Evolutionary conservation across 2,329 filamentous ascomycete species (phyloP).

Genomic region (Colletotrichum tropicale): DNA sequence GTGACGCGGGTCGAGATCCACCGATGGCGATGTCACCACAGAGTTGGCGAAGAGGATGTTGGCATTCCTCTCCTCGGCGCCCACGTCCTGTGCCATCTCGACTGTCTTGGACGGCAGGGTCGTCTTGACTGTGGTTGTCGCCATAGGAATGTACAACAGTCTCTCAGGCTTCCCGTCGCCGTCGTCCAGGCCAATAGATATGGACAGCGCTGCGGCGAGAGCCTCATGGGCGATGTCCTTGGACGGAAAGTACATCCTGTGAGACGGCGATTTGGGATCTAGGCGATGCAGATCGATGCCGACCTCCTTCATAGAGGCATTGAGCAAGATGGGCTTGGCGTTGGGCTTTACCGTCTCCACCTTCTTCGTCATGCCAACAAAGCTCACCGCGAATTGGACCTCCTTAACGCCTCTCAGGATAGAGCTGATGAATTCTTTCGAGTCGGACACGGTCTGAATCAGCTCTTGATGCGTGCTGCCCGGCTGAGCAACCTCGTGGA

Average conservation of each 20-base stretch:
- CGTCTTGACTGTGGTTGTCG: conserved; percentile 91
- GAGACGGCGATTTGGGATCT: conserved; percentile 89
- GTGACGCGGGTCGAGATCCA: conserved; percentile 92
- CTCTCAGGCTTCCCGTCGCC: conserved; percentile 85
- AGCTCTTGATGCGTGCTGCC: conserved; percentile 71
- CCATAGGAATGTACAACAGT: conserved; percentile 94
- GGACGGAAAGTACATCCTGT: conserved; percentile 97
- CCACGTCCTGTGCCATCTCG: conserved; percentile 74
- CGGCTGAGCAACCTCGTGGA: conserved; percentile 74
- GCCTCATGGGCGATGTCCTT: conserved; percentile 96
- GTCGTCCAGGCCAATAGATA: conserved; percentile 90
- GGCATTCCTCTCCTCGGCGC: conserved; percentile 84
- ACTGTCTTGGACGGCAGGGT: conserved; percentile 95
- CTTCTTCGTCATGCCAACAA: conserved; percentile 84
- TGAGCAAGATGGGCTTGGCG: conserved; percentile 77
- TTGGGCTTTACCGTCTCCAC: conserved; percentile 71
- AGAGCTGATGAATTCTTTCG: conserved; percentile 89
- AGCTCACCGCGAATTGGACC: conserved; percentile 93
- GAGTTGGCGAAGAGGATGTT: conserved; percentile 97
- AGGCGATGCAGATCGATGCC: conserved; percentile 91
- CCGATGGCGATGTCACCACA: conserved; percentile 92
- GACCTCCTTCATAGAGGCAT: conserved; percentile 94
- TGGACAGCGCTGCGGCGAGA: conserved; percentile 86
- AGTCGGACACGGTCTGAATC: conserved; percentile 86
- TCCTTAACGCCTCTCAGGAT: conserved; percentile 93